These are phyloP conservation scores for Brasilioporus rufonigricans DNA, from an alignment of 768 basidiomycete species.

Conservation along the genomic window DNA sequence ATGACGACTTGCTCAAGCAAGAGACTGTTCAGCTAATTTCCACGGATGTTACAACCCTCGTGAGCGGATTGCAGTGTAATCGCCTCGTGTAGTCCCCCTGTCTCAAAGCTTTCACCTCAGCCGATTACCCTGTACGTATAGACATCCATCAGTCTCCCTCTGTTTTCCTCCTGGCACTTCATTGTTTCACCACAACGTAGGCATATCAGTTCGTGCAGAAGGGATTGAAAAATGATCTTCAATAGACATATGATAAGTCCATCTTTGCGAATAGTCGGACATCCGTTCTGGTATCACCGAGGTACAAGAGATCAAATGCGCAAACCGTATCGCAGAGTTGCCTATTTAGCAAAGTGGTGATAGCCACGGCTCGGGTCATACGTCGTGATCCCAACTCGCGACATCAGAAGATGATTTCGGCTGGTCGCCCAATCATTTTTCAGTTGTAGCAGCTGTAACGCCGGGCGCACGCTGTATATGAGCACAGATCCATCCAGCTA, in stretches of 20 bases:
- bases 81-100: neutral
- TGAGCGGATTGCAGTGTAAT: conserved; percentile 7
- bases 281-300: neutral
- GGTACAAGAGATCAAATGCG: conserved; percentile 1
- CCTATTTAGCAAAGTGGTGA: conserved; percentile 9
- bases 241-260: neutral
- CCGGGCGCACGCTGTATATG: conserved; percentile 6
- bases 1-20: neutral
- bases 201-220: neutral
- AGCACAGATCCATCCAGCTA: conserved; percentile 8
- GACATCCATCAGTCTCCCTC: neutral
- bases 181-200: neutral
- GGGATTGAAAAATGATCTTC: neutral
- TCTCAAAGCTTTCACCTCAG: neutral
- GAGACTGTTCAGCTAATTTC: conserved; percentile 1
- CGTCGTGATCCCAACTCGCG: conserved; percentile 10
- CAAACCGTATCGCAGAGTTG: neutral
- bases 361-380: neutral
- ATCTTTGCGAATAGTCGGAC: neutral
- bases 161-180: neutral
- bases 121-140: conserved; percentile 3
- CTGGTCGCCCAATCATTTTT: conserved; percentile 5
- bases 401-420: conserved; percentile 13
- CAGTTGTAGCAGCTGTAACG: conserved; percentile 7
- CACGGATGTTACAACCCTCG: conserved; percentile 4